These are phyloP conservation scores for Calonectria crousiana DNA, from an alignment of 2,329 filamentous ascomycete species.

Conservation along the genomic window DNA sequence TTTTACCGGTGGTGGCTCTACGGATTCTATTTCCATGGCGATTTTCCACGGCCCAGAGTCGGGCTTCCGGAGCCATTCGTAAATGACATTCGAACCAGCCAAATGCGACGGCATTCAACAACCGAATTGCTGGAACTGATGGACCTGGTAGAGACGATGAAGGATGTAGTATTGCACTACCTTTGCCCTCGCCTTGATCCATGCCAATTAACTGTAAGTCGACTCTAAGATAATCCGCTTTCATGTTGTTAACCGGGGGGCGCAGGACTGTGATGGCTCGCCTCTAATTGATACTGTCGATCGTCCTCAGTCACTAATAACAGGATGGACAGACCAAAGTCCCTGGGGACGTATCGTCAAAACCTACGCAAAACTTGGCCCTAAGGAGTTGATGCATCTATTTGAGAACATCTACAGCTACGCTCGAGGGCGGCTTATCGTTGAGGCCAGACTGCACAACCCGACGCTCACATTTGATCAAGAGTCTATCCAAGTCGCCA, in stretches of 20 bases:
- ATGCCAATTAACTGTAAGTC: constrained; percentile 50
- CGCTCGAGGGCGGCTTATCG: constrained; percentile 58
- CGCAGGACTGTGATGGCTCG: constrained; percentile 35
- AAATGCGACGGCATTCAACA: constrained; percentile 59
- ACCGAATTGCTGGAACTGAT: constrained; percentile 58
- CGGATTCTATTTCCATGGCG: constrained; percentile 64
- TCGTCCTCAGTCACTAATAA: constrained; percentile 47
- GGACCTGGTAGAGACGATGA: constrained; percentile 60
- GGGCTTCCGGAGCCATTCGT: constrained; percentile 54
- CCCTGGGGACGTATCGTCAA: constrained; percentile 55
- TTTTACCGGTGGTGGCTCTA: constrained; percentile 69
- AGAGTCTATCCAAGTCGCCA: constrained; percentile 57
- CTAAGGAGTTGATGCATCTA: constrained; percentile 62
- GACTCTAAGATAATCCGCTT: neutral
- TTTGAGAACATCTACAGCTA: constrained; percentile 61
- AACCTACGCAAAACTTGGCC: constrained; percentile 63
- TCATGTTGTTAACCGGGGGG: constrained; percentile 10
- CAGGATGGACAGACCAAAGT: constrained; percentile 52
- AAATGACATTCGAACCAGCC: constrained; percentile 56
- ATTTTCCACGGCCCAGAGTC: constrained; percentile 51
- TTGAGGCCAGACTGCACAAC: constrained; percentile 54
- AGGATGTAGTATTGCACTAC: constrained; percentile 58
- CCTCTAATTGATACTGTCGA: constrained; percentile 40
- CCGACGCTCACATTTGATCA: constrained; percentile 59
- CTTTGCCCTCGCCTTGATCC: constrained; percentile 60